Conservation (phyloP, 495 filamentous ascomycete species). For the Hypoxylon fragiforme region DNA sequence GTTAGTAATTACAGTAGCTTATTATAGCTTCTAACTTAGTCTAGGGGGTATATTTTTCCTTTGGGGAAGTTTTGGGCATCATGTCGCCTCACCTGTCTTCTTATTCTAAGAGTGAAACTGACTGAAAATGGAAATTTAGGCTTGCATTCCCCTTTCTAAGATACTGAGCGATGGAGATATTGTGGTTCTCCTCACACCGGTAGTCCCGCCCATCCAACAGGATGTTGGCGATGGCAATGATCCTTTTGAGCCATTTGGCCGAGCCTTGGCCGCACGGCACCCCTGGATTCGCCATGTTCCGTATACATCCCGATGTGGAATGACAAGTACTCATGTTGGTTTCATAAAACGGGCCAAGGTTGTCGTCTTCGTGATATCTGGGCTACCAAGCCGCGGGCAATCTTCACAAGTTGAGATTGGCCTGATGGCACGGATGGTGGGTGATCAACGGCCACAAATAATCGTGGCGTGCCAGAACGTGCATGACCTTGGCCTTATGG, state of each 20-base stretch:
- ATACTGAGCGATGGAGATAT: slow-evolving; percentile 51
- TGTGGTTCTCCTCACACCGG: slow-evolving; percentile 63
- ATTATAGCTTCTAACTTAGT: neutral
- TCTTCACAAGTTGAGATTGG: slow-evolving; percentile 48
- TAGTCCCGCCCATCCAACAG: slow-evolving; percentile 51
- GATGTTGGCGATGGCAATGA: slow-evolving; percentile 43
- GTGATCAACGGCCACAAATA: slow-evolving; percentile 53
- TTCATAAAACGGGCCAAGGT: slow-evolving; percentile 59
- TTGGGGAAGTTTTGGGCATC: neutral
- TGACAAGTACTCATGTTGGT: slow-evolving; percentile 61
- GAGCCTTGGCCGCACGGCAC: slow-evolving; percentile 56
- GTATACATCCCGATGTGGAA: slow-evolving; percentile 58
- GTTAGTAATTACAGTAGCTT: slow-evolving; percentile 16
- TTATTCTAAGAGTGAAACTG: slow-evolving; percentile 3
- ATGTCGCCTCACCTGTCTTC: slow-evolving; percentile 3
- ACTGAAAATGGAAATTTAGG: slow-evolving; percentile 28
- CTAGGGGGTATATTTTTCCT: neutral
- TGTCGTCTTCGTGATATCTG: slow-evolving; percentile 58
- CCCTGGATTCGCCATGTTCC: slow-evolving; percentile 63
- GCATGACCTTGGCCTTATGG: slow-evolving; percentile 40
- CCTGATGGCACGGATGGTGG: slow-evolving; percentile 45
- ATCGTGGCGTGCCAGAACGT: slow-evolving; percentile 52
- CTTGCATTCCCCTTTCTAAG: slow-evolving; percentile 47
- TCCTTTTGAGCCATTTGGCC: slow-evolving; percentile 64
- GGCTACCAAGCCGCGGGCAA: slow-evolving; percentile 41